Evolutionary conservation across 108 stramenopile genomes (phyloP).

Genomic region (Parietichytrium sp.): DNA sequence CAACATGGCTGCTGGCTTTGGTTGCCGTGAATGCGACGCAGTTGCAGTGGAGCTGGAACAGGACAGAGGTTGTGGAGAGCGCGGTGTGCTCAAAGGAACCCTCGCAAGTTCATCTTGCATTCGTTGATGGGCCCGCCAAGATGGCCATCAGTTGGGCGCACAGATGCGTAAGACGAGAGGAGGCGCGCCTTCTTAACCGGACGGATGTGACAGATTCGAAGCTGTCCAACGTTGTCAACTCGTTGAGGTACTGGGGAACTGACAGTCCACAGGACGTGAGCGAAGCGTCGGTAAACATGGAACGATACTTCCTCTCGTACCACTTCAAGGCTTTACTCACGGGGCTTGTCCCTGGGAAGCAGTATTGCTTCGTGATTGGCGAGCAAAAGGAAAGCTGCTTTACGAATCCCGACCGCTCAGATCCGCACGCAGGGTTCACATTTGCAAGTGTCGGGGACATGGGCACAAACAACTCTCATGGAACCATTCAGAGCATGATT

Average conservation of each 20-base stretch:
- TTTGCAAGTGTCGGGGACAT: constrained; percentile 33
- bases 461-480: constrained; percentile 3
- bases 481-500: neutral
- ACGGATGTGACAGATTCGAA: neutral
- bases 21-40: too few species aligned
- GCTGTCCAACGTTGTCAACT: neutral
- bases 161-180: neutral
- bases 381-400: neutral
- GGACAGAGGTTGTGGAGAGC: too few species aligned
- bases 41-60: too few species aligned
- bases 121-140: constrained; percentile 11
- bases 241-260: neutral
- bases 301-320: constrained; percentile 10
- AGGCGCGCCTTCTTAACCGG: neutral
- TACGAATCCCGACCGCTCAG: neutral
- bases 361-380: neutral
- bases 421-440: neutral
- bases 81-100: too few species aligned
- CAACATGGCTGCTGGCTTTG: too few species aligned
- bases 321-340: neutral
- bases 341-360: neutral
- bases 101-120: neutral
- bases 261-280: neutral
- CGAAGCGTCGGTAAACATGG: too few species aligned
- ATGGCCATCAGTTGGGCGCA: constrained; percentile 13